These are phyloP conservation scores for Pichia thaimueangensis DNA, from an alignment of 805 yeast species.

Conservation along the genomic window DNA sequence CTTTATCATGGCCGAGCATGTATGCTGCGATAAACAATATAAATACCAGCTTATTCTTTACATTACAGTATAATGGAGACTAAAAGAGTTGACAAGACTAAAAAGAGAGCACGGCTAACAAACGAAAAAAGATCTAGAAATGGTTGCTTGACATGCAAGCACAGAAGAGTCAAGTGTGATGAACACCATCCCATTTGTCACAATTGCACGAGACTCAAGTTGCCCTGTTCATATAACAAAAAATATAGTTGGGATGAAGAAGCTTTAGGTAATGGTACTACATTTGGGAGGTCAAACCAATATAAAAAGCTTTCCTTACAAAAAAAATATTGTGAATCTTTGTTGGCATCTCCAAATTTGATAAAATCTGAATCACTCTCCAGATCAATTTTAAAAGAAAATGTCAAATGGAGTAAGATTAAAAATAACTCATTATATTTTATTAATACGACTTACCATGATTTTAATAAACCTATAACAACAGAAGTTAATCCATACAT, in stretches of 20 bases:
- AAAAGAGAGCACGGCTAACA: neutral
- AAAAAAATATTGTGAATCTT: neutral
- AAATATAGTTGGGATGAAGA: slow-evolving; percentile 17
- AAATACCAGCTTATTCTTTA: no score
- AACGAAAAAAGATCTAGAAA: slow-evolving; percentile 2
- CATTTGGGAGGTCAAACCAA: slow-evolving; percentile 7
- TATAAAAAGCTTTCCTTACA: neutral
- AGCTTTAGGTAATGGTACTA: neutral
- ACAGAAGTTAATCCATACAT: neutral
- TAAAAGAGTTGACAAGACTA: neutral
- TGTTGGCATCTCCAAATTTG: neutral
- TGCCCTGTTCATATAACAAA: slow-evolving; percentile 17
- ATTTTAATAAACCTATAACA: neutral
- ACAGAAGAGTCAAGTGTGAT: slow-evolving; percentile 6
- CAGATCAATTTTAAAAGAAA: neutral
- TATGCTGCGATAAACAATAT: no score
- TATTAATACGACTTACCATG: neutral
- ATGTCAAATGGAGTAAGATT: neutral
- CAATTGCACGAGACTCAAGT: slow-evolving; percentile 17
- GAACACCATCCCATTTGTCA: slow-evolving; percentile 17
- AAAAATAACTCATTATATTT: neutral
- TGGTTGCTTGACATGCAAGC: slow-evolving; percentile 3
- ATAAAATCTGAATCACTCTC: neutral
- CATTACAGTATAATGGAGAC: no score
- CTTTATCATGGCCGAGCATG: no score